Base-by-base conservation (phyloP, 164 flowering plant genomes). In the Kalanchoe fedtschenkoi region DNA sequence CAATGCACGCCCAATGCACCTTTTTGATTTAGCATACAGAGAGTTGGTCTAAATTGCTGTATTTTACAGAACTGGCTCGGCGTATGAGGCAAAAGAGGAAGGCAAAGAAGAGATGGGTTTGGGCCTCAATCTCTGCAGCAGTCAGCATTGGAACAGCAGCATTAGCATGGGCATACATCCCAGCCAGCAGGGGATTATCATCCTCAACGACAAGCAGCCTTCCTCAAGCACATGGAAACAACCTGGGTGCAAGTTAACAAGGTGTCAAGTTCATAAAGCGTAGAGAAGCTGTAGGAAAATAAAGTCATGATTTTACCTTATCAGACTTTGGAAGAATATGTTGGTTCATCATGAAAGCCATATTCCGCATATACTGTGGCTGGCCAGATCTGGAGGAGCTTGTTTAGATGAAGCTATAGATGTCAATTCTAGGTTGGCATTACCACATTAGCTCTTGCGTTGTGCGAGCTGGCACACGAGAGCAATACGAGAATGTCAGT, bases 21-120 rank as follows among this genome's bases (percentile, higher is more conserved):
- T 5, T 21, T 11, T 4, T 10, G 32, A 6, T 53, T 22, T 44
- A 14, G 8, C 15, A n/a, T 21, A 30, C 2, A 4, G 24, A 11
- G 21, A 17, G 16, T 47, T 37, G 0, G 15, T 62, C 14, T 26
- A 17, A 65, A 29, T 32, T 38, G 39, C 14, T 11, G 44, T 57
- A 29, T 39, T 56, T 6, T 42, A 33, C 51, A 91, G 97, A 88
- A 66, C 63, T 72, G 71, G 83, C 86, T 39, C 65, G 96, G 58
- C 78, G 76, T 17, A 65, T 66, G 0, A 76, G 96, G 69, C 80
- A 79, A 43, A 73, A 61, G 72, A 87, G 81, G 77, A 81, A 80
- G 68, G 77, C 73, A 68, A 80, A 75, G 71, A 84, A 77, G 72
- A 78, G 65, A 64, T 92, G 92, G 98, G 64, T 89, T 39, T 92